Base-by-base conservation (phyloP, 345 rosid species). In the Brassica rapa region DNA sequence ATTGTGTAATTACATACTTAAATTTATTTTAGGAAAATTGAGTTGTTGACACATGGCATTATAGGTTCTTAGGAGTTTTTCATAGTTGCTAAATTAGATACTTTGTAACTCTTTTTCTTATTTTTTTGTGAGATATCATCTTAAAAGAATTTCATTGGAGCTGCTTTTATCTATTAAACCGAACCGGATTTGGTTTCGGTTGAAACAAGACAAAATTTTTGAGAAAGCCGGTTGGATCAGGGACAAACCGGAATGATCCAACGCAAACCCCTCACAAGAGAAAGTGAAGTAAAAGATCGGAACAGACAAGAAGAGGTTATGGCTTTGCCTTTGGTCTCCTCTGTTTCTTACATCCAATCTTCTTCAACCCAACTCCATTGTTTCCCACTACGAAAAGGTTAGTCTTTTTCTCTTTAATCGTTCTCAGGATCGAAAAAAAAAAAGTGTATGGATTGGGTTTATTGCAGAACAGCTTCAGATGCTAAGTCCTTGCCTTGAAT, bases 241-340 rank as follows among this genome's bases (percentile, higher is more conserved):
- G 57, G 21, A 23, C 57, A 62, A 62, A 39, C 33, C 57, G 29
- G 46, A 3, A 27, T 43, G 25, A 60, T 41, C 74, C 79, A 51
- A 63, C 46, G 12, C 66, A 53, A 37, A 62, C 23, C 39, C 23
- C 16, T 32, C 67, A 64, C 41, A 43, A 55, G 68, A 72, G 77
- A 71, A 68, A 23, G 55, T 10, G 33, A 39, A 62, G 64, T 15
- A 32, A 25, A 76, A 71, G 33, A 62, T 76, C 41, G 66, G 23
- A 70, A 32, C 32, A 23, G 25, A 41, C 49, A 4, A 72, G 1
- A n/a, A 33, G 10, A 32, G 41, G 41, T 35, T 67, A 21, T 80
- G 82, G 70, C 75, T 80, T 62, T 69, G 75, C 35, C 60, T 74
- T 39, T 74, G 75, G 78, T 74, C 74, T 80, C 71, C 71, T 80